Evolutionary conservation across 345 rosid species (phyloP), one percentile per base, ranked within the genome.

Genomic region (Dipteronia sinensis): DNA sequence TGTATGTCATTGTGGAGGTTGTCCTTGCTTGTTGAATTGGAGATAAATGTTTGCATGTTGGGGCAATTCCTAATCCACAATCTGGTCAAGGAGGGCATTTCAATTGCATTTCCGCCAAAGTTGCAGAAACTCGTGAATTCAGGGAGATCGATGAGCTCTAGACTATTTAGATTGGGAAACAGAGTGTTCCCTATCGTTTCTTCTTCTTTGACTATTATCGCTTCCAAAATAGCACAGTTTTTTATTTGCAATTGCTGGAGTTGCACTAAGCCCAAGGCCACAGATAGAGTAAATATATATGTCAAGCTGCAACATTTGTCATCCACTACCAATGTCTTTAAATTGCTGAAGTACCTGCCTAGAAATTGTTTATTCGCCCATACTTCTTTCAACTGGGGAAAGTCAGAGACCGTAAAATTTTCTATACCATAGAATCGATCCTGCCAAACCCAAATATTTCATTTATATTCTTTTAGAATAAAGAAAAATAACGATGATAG

Each of bases 321-420:
- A 22, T 20, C n/a, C 10, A 12, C 42, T 46, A 65, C 56, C 1
- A 51, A 1, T 0, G 56, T 15, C 0, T 51, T 51, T 51, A 51
- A 51, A 51, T 51, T 51, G 19, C 4, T 51, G 19, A 51, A 51
- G 56, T 15, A 51, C n/a, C n/a, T n/a, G 3, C 12, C 12, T 5
- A 38, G 53, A 16, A 34, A 44, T 46, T 27, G 53, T 0, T 68
- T 72, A 2, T 77, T 38, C 49, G n/a, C n/a, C n/a, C 69, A 81
- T 8, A 80, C 71, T 71, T 75, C 34, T 68, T 76, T 70, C 67
- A 80, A 55, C 7, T 23, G 4, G 4, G 72, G 72, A 68, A 44
- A 12, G 6, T 44, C n/a, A 42, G 72, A 44, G 68, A 65, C 42
- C 6, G 2, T 65, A 17, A 65, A 65, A 65, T 31, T 16, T 1